Conservation (phyloP, 306 rosid genomes). For the Glycine soja region DNA sequence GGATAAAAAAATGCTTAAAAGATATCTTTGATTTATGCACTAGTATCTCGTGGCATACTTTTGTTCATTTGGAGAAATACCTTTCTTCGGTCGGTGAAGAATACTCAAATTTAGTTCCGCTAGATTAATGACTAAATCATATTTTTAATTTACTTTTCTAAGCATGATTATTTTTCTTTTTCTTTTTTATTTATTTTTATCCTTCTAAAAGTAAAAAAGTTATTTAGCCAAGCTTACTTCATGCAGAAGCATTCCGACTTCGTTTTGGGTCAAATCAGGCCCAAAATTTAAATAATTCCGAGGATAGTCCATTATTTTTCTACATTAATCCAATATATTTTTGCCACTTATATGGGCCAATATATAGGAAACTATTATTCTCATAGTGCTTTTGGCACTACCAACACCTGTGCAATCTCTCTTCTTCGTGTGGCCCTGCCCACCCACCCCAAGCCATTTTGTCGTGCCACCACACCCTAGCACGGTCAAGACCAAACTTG, state of each 20-base stretch:
- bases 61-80: neutral
- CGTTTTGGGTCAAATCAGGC: neutral
- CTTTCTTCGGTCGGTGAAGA: neutral
- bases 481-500: no score
- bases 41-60: neutral
- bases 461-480: no score
- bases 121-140: neutral
- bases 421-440: no score
- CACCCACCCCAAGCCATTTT: no score
- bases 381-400: no score
- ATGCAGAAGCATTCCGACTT: neutral
- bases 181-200: neutral
- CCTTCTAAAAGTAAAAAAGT: neutral
- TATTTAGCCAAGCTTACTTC: neutral
- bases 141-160: neutral
- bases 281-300: neutral
- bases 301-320: neutral
- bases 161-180: neutral
- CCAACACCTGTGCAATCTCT: no score
- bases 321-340: neutral
- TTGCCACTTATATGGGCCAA: no score
- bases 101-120: neutral
- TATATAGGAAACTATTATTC: no score
- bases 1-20: no score
- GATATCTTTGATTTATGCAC: neutral